Evolutionary conservation across 2,329 filamentous ascomycete species (phyloP), one percentile per base, ranked within the genome.

Genomic region (Colletotrichum agaves): DNA sequence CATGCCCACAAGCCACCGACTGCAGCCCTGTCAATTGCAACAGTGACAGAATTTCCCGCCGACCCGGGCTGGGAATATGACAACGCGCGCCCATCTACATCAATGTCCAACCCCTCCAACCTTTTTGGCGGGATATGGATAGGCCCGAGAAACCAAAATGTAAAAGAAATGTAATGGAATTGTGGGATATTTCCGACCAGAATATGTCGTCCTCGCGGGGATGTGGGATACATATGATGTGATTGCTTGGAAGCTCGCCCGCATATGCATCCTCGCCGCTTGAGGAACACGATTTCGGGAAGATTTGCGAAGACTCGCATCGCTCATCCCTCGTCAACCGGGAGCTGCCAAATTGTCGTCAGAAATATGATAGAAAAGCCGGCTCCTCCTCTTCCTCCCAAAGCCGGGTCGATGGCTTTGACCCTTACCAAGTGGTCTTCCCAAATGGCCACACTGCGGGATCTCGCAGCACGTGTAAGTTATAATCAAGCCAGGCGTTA

Each of bases 261-360:
- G 33, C 53, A 47, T 19, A 43, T 65, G 61, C 46, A 68, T 47
- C 43, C 39, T 65, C 27, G 39, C 53, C 39, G 39, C 46, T 60
- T n/a, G 46, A 10, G 13, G 35, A 41, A 37, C 10, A 60, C 61
- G 13, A 39, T 60, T 49, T 21, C 13, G 60, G 65, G 37, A 7
- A 63, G 21, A 53, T 33, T 60, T 68, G 61, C 61, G 61, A 60
- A 8, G 8, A 21, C 35, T 13, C 35, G 17, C 44, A 7, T 23
- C 23, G 19, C 55, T 47, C 35, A 41, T 35, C 21, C 23, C 37
- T 59, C 31, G 52, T 50, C 47, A 50, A 37, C 35, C 35, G 35
- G 27, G 5, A 37, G 35, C 35, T 37, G 35, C 35, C 6, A 27
- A 27, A 17, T 41, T 43, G 35, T 41, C 35, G 56, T 59, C 41